Evolutionary conservation across 164 flowering plant genomes (phyloP), one percentile per base, ranked within the genome.

Genomic region (Annona squamosa): DNA sequence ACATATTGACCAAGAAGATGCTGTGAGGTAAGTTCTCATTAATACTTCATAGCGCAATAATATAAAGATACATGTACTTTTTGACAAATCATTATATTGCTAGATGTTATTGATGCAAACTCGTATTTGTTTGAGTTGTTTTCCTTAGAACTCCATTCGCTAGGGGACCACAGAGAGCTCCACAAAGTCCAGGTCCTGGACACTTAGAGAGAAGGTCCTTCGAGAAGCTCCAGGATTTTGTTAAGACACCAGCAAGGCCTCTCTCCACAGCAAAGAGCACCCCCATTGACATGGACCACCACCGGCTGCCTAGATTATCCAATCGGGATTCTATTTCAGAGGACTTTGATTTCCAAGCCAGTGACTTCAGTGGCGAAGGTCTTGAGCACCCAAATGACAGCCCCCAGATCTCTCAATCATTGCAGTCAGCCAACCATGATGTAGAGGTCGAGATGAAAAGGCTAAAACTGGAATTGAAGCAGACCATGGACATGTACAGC

Each of bases 401-500:
- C 71, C 70, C 83, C 41, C 56, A 26, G 43, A 56, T 45, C 37
- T 74, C 84, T 2, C 4, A 41, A 46, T 65, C 77, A 37, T 42
- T 67, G 65, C 52, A 71, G 7, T 45, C 81, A 42, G 26, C 37
- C 4, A 13, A 43, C 12, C 7, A n/a, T 4, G 89, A 84, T 0
- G 12, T 86, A n/a, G 92, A 87, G 67, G 87, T 84, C 3, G 96
- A 89, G 75, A 89, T 90, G 91, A 84, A 75, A 71, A 86, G 90
- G 67, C 76, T 90, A 57, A 89, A 80, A 81, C 79, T 81, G 48
- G 92, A 90, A 67, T 81, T 90, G 41, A 86, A 87, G 82, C 91
- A 89, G 65, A 90, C 96, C 72, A 89, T 90, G 88, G 89, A 88
- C 68, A 77, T 90, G 89, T 90, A 89, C 70, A 89, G 86, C 76